Conservation (phyloP, 805 yeast genomes). For the Babjeviella inositovora region DNA sequence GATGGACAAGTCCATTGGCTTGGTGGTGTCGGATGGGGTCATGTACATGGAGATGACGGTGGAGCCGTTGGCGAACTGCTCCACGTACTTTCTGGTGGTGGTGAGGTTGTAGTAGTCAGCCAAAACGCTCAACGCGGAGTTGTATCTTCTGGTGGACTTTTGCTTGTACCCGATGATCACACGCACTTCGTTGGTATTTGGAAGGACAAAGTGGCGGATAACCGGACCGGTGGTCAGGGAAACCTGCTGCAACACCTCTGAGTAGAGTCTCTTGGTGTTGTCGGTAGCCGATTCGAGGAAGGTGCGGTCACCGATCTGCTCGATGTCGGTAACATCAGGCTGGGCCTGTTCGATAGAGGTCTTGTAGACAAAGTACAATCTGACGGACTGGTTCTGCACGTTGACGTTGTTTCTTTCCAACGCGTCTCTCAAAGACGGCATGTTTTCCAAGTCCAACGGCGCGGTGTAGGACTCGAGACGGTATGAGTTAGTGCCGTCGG, state of each 20-base stretch:
- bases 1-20: constrained; percentile 58
- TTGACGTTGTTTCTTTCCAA: constrained; percentile 13
- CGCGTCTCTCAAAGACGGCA: constrained; percentile 21
- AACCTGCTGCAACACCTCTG: constrained; percentile 56
- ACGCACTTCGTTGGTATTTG: constrained; percentile 70
- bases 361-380: constrained; percentile 75
- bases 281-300: constrained; percentile 65
- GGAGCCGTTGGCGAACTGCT: constrained; percentile 81
- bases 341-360: constrained; percentile 20
- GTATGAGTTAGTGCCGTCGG: constrained; percentile 22
- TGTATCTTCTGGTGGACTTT: constrained; percentile 72
- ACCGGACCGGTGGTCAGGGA: constrained; percentile 78
- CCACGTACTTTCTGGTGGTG: constrained; percentile 83
- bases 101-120: constrained; percentile 79
- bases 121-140: constrained; percentile 72
- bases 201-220: constrained; percentile 71
- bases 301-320: constrained; percentile 60
- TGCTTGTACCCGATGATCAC: constrained; percentile 80
- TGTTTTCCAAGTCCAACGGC: constrained; percentile 22
- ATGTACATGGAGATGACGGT: constrained; percentile 81
- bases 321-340: constrained; percentile 31
- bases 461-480: constrained; percentile 73
- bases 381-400: constrained; percentile 30
- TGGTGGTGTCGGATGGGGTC: constrained; percentile 34
- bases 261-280: constrained; percentile 68